Base-by-base conservation (phyloP, 2,329 filamentous ascomycete genomes). In the Akanthomyces lecanii region DNA sequence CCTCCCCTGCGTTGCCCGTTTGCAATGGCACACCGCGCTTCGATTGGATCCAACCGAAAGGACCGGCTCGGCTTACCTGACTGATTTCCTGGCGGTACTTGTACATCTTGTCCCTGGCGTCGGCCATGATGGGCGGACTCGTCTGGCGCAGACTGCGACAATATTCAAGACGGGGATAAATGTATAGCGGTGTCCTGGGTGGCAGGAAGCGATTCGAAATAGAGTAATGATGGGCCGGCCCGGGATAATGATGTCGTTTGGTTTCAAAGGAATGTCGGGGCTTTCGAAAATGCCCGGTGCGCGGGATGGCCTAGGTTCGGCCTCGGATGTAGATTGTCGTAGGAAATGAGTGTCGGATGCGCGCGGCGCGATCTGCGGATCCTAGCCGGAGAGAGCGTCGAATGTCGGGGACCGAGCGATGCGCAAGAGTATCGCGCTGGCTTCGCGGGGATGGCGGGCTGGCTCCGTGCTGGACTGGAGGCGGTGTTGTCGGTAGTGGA, bases 41-140 rank as follows among this genome's bases (percentile, higher is more conserved):
- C n/a, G 8, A 25, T 5, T 14, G 12, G 30, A 18, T 25, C 25
- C 21, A 18, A 52, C 3, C n/a, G 25, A 21, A 33, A 33, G 11
- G 36, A 38, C 10, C 8, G 21, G 25, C 33, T n/a, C 8, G 16
- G 59, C 88, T 79, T 74, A 93, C 91, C 89, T 96, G 94, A 78
- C 97, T 95, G 79, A 99, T 99, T 83, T 99, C 95, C 80, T 96
- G 92, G 75, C 93, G 88, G 77, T 98, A 99, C 77, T 97, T 98
- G 71, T 84, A 85, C 66, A 81, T 77, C 72, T 84, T 76, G 85
- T 76, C 74, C 64, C 67, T 74, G 59, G 69, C 64, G 48, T 95
- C 90, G 69, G 87, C 83, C 89, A 92, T 93, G 63, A 73, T 82
- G 78, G 66, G 53, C n/a, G 6, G 7, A 36, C 5, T 14, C 42